These are phyloP conservation scores for Lolium rigidum DNA, from an alignment of 176 grass and related monocot species.

Conservation along the genomic window DNA sequence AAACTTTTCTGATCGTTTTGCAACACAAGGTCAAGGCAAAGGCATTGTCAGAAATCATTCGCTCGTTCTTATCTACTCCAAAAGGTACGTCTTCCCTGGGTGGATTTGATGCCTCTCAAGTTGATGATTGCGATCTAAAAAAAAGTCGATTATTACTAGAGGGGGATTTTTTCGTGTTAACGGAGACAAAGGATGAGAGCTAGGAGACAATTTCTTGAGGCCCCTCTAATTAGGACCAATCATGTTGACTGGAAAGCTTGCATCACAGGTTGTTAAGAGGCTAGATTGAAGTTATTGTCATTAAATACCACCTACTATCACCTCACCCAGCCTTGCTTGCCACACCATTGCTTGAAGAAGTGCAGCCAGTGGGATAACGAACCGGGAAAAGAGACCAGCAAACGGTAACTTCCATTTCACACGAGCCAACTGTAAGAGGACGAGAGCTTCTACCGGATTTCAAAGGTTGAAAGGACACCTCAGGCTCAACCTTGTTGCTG, in stretches of 20 bases:
- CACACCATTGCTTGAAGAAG: background rate
- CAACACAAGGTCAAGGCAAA: constrained; percentile 41
- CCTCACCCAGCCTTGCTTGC: background rate
- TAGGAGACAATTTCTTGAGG: constrained; percentile 51
- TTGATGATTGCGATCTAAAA: too few species aligned
- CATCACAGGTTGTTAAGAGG: constrained; percentile 8
- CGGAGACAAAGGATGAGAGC: constrained; percentile 61
- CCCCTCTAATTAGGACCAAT: constrained; percentile 42
- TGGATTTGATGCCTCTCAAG: background rate
- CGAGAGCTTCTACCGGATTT: background rate
- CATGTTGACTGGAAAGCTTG: constrained; percentile 27
- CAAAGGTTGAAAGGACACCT: background rate
- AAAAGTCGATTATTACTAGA: too few species aligned
- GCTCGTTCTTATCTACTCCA: constrained; percentile 47
- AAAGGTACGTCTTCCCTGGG: constrained; percentile 31
- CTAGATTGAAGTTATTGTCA: constrained; percentile 18
- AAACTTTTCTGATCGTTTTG: constrained; percentile 5
- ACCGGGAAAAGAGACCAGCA: background rate
- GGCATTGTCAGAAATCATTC: constrained; percentile 60
- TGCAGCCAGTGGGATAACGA: background rate
- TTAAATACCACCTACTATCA: too few species aligned
- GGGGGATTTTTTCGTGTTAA: constrained; percentile 46
- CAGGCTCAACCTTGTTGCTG: background rate
- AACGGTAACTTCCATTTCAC: constrained; percentile 16
- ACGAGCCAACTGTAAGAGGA: background rate